phyloP scores from a whole-genome alignment of 129 eudicot genomes.

The Solidago caesia region DNA sequence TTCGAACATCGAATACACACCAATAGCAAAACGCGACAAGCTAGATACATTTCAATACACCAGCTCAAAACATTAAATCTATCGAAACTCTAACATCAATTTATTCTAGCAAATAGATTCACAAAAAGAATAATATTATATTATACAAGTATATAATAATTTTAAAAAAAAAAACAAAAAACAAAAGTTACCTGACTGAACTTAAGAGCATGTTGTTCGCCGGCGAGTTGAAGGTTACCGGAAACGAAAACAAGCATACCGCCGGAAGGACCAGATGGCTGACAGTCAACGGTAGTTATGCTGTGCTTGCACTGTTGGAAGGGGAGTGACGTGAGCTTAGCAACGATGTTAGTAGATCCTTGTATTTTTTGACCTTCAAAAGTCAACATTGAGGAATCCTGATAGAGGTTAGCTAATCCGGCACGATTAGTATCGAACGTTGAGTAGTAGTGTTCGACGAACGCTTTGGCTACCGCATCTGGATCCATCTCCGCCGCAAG shows the following conservation, averaged over 20 bases:
- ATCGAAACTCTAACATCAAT: not conserved
- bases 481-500: constrained; percentile 53
- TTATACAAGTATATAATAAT: not conserved
- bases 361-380: constrained; percentile 65
- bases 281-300: constrained; percentile 61
- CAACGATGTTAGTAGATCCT: constrained; percentile 48
- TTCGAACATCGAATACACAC: too few relatives aligned
- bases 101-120: not conserved
- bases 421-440: constrained; percentile 56
- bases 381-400: constrained; percentile 54
- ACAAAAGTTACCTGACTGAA: constrained; percentile 48
- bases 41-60: too few relatives aligned
- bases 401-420: constrained; percentile 42
- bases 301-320: constrained; percentile 69
- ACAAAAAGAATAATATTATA: not conserved
- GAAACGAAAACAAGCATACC: constrained; percentile 61
- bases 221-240: constrained; percentile 60
- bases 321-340: constrained; percentile 53
- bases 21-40: too few relatives aligned
- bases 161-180: too few relatives aligned
- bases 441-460: constrained; percentile 65
- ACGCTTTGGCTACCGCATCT: constrained; percentile 52
- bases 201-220: constrained; percentile 69
- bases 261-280: constrained; percentile 63
- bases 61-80: not conserved